Evolutionary conservation across 768 basidiomycete genomes (phyloP), one percentile per base, ranked within the genome.

Genomic region (Pulveroboletus frians): DNA sequence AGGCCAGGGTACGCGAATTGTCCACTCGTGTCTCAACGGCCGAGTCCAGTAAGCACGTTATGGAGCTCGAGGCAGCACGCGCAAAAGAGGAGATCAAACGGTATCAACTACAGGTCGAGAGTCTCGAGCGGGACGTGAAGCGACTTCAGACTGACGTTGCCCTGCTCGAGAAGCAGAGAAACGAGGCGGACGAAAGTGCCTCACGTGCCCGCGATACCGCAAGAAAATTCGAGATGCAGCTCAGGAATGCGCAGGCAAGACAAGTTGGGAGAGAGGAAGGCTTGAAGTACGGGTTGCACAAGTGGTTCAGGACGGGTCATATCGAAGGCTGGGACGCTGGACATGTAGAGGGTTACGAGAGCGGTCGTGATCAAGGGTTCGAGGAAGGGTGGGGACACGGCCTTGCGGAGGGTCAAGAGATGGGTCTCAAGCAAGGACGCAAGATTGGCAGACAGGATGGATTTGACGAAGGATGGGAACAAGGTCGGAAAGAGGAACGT

Each of bases 401-500:
- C 2, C 41, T 71, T 9, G n/a, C 21, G 1, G 65, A 70, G 53
- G 71, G 74, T 26, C 51, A 59, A 46, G 66, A 69, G 30, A 54
- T 58, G 13, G 73, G 79, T 1, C 49, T 63, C 26, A 42, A 50
- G 34, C 65, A 71, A 4, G 74, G 74, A 5, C 56, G 53, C 4
- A 68, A 61, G 46, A 53, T 46, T 1, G 65, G 69, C 29, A 56
- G 53, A 55, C 60, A 62, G 23, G 63, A 67, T 13, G 69, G 58
- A 18, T 68, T 57, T 39, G 63, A 69, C 21, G 65, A 70, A 7
- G 74, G 73, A 10, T 61, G 61, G 48, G 56, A 62, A 50, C 53
- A 69, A 56, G 75, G 75, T 54, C 66, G 71, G 52, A 69, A 63
- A 46, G 76, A 78, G 55, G 81, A 81, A 62, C 74, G 79, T 27